Base-by-base conservation (phyloP, 177 flowering plant species). In the Vitis hybrid region DNA sequence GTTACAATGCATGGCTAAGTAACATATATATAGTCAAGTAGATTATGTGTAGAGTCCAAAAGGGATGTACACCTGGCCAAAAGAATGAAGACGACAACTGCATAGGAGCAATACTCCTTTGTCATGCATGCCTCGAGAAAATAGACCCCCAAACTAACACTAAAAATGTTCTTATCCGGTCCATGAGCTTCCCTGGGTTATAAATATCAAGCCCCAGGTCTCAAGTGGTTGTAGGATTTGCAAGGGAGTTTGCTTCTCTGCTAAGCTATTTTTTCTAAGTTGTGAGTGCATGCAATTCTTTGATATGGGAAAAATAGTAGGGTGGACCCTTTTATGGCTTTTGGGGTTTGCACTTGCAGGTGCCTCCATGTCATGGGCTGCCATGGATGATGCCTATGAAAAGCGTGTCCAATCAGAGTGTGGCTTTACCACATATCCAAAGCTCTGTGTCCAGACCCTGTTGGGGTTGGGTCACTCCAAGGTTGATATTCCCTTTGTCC, bases 361-460 rank as follows among this genome's bases (percentile, higher is more conserved):
- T 20, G 41, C 65, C 48, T 2, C 61, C 53, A 9, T 66, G 35
- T 48, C 35, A 24, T 9, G 57, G 57, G 67, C 32, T 20, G 63
- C 77, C 67, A 53, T 14, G 15, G 30, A 61, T 17, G 60, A 41
- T 55, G 9, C 18, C 14, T 56, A 68, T 72, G 41, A 64, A 66
- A 56, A 51, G 8, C 48, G 63, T 3, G 61, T 80, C 10, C 30
- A 51, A 15, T n/a, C 53, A 4, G 63, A 76, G 64, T 84, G 90
- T 73, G 58, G 74, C 61, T 77, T 74, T 4, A 77, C 90, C 15
- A 74, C 69, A 48, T 84, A 79, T 64, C 86, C 90, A 21, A 20
- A 11, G 30, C 76, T 80, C 3, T 84, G 88, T 59, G 73, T 76
- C 12, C 67, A 68, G 35, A 67, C 82, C 64, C 55, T 83, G 76